Conservation (phyloP, 2,329 filamentous ascomycete species). For the Chrysoporthe puriensis region DNA sequence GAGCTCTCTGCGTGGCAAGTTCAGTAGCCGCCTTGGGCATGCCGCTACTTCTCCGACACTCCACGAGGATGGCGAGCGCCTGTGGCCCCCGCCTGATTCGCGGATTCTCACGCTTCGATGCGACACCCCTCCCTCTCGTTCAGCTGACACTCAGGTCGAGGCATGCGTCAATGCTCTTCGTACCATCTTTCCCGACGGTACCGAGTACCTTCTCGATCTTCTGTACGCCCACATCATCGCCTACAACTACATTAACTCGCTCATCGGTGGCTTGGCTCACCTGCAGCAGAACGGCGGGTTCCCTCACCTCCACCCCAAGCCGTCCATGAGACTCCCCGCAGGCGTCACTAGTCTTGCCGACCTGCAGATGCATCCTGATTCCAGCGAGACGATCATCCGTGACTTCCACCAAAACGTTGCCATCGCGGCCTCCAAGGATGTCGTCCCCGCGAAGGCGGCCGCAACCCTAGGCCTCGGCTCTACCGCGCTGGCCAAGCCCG, state of each 20-base stretch:
- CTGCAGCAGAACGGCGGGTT: not conserved
- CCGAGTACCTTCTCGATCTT: conserved; percentile 60
- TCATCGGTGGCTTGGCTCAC: conserved; percentile 35
- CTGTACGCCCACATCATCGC: conserved; percentile 63
- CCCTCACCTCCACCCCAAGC: conserved; percentile 11
- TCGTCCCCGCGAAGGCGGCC: conserved; percentile 57
- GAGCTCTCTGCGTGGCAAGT: conserved; percentile 24
- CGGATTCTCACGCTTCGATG: conserved; percentile 8
- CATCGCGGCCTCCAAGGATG: conserved; percentile 27
- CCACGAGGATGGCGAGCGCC: conserved; percentile 9
- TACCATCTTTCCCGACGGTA: conserved; percentile 56
- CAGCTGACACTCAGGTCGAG: conserved; percentile 5
- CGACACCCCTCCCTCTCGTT: conserved; percentile 4
- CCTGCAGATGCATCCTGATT: conserved; percentile 24
- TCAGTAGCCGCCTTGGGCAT: conserved; percentile 14
- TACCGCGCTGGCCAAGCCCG: conserved; percentile 31
- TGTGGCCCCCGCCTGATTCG: conserved; percentile 14
- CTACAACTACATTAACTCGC: conserved; percentile 58
- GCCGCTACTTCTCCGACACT: conserved; percentile 2
- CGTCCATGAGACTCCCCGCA: conserved; percentile 18
- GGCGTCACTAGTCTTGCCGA: conserved; percentile 30
- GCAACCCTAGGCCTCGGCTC: conserved; percentile 52
- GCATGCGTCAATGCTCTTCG: conserved; percentile 42
- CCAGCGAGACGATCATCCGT: conserved; percentile 22
- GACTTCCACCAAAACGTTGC: conserved; percentile 32